Evolutionary conservation across 2,329 filamentous ascomycete species (phyloP).

Genomic region (Paecilomyces formosus): DNA sequence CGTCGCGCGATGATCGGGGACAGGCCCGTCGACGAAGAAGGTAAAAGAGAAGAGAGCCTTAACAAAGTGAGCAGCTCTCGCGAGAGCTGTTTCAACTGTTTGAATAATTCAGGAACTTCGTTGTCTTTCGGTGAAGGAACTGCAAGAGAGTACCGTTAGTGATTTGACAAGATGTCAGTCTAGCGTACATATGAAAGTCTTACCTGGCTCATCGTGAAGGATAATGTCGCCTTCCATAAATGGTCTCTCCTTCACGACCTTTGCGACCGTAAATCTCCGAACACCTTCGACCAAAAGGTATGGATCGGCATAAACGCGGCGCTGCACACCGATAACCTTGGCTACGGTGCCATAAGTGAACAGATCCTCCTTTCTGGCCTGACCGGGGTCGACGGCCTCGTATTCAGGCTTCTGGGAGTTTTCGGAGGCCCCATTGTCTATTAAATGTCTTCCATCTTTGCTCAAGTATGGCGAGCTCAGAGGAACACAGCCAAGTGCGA

Average conservation of each 20-base stretch:
- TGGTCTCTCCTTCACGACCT: conserved; percentile 67
- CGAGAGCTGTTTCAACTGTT: conserved; percentile 73
- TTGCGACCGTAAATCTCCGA: conserved; percentile 67
- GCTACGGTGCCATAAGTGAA: conserved; percentile 77
- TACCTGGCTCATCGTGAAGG: conserved; percentile 63
- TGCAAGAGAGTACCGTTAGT: conserved; percentile 9
- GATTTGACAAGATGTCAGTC: background rate
- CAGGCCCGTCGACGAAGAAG: conserved; percentile 60
- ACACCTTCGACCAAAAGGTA: conserved; percentile 80
- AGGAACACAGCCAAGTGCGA: conserved; percentile 83
- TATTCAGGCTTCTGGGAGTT: conserved; percentile 35
- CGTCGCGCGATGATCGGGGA: conserved; percentile 80
- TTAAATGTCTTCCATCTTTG: conserved; percentile 65
- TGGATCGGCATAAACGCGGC: conserved; percentile 66
- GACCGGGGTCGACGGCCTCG: conserved; percentile 49
- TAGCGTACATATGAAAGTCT: conserved; percentile 11
- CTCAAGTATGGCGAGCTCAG: conserved; percentile 68
- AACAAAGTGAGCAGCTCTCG: conserved; percentile 80
- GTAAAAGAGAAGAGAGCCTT: conserved; percentile 75
- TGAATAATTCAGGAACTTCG: conserved; percentile 64
- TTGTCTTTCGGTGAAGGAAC: conserved; percentile 47
- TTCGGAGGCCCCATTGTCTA: conserved; percentile 55
- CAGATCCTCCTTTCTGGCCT: conserved; percentile 62
- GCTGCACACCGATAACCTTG: conserved; percentile 71
- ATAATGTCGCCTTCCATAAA: conserved; percentile 79